phyloP scores from a whole-genome alignment of 1,284 basidiomycete species.

The Sanghuangporus baumii region DNA sequence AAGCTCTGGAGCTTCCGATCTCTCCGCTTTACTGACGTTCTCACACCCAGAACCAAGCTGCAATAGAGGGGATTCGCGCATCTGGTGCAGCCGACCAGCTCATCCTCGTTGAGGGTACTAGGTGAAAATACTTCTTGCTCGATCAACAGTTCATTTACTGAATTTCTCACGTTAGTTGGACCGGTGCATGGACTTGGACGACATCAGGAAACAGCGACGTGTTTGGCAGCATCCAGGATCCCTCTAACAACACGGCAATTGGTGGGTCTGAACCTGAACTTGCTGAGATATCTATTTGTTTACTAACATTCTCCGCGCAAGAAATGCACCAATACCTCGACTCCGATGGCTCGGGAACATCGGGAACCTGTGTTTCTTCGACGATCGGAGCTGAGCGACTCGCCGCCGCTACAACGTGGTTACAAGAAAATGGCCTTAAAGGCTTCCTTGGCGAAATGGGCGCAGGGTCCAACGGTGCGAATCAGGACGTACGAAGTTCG shows the following conservation, averaged over 20 bases:
- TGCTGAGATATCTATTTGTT: background rate
- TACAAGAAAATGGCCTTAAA: constrained; percentile 52
- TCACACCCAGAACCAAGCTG: constrained; percentile 45
- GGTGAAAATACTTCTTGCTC: background rate
- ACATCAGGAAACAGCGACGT: constrained; percentile 50
- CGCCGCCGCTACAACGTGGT: constrained; percentile 50
- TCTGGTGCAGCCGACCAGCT: constrained; percentile 52
- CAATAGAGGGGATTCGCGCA: constrained; percentile 55
- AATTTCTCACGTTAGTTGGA: constrained; percentile 24
- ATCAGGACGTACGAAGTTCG: constrained; percentile 7
- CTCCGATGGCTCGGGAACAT: constrained; percentile 57
- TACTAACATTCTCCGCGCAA: constrained; percentile 20
- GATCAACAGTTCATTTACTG: background rate
- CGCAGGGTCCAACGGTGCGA: constrained; percentile 44
- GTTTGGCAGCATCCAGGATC: constrained; percentile 49
- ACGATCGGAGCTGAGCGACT: constrained; percentile 57
- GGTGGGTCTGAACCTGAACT: constrained; percentile 28
- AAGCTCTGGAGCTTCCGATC: constrained; percentile 16
- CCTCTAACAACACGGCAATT: constrained; percentile 57
- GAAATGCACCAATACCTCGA: constrained; percentile 72
- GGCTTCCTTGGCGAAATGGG: constrained; percentile 64
- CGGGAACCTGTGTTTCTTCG: constrained; percentile 46
- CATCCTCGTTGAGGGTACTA: constrained; percentile 37
- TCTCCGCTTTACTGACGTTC: background rate
- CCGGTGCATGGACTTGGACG: constrained; percentile 37